Base-by-base conservation (phyloP, 768 basidiomycete genomes). In the Rubroboletus pulcherrimus region DNA sequence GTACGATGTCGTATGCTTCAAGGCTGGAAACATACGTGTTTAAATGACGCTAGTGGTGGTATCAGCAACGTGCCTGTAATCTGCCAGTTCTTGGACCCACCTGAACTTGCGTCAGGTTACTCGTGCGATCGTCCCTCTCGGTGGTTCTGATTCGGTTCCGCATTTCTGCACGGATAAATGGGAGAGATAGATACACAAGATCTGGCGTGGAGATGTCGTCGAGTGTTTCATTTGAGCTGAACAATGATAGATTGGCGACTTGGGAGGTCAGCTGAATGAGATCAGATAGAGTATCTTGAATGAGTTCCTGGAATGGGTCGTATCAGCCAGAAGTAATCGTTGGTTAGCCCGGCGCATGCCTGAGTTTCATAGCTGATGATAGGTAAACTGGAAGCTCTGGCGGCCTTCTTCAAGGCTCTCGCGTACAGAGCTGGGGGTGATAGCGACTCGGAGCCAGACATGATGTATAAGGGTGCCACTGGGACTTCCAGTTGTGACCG, bases 161-260 rank as follows among this genome's bases (percentile, higher is more conserved):
- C 29, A 88, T 77, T 59, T 93, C 86, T 19, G 86, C 82, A 35
- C 76, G 66, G 21, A 84, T 78, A 64, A 80, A 93, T 0, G 89
- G 86, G 5, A 91, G 83, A 39, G 85, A 75, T 11, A 96, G 76
- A 70, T 91, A 94, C 2, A 86, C 73, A 35, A 94, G 73, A 73
- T 93, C 84, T 34, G 77, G 72, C 2, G 92, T 91, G 3, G 88
- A 77, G 53, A 96, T 84, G 68, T 96, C 93, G 43, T 92, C 88
- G 17, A 93, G 73, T 0, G 77, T 77, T 65, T 96, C 93, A 64
- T 95, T 95, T 4, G 85, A 76, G 55, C 91, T 93, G 74, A 95
- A 93, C 35, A 95, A 72, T 0, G 83, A 81, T 42, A 94, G 75
- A 38, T 77, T 78, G 26, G 77, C 61, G 53, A 93, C 77, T 26